phyloP scores from a whole-genome alignment of 352 stramenopile species.

The Globisporangium nodosum region DNA sequence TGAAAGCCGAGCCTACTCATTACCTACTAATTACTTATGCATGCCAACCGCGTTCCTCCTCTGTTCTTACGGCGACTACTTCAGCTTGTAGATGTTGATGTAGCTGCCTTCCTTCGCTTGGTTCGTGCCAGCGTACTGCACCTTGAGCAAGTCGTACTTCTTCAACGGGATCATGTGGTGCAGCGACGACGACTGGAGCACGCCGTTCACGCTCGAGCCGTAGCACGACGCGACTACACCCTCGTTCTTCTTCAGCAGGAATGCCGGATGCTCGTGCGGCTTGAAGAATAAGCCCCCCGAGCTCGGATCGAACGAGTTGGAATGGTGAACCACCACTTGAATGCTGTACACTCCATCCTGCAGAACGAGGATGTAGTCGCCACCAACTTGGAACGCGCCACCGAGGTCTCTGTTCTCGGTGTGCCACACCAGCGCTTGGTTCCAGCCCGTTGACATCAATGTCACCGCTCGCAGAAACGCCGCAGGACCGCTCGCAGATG shows the following conservation, averaged over 20 bases:
- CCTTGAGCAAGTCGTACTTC: not conserved
- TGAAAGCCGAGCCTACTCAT: not conserved
- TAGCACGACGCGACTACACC: not conserved
- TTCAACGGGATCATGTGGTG: not conserved
- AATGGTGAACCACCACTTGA: constrained; percentile 1
- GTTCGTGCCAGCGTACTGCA: not conserved
- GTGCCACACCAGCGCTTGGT: not conserved
- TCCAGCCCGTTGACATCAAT: not conserved
- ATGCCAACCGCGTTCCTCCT: not conserved
- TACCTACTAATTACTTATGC: not conserved
- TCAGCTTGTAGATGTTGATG: not conserved
- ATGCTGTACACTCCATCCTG: not conserved
- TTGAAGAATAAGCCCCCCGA: not conserved
- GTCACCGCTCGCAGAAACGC: not conserved
- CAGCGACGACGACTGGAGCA: not conserved
- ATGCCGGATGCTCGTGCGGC: not conserved
- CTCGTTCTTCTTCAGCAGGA: not conserved
- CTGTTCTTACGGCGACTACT: not conserved
- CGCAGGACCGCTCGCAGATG: not conserved
- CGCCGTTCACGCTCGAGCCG: constrained; percentile 1
- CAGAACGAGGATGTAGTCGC: not conserved
- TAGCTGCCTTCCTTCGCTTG: constrained; percentile 1
- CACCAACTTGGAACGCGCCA: not conserved
- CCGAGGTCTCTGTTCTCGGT: not conserved
- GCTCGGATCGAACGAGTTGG: not conserved